Conservation (phyloP, 345 rosid species). For the Psidium friedrichsthalianum region DNA sequence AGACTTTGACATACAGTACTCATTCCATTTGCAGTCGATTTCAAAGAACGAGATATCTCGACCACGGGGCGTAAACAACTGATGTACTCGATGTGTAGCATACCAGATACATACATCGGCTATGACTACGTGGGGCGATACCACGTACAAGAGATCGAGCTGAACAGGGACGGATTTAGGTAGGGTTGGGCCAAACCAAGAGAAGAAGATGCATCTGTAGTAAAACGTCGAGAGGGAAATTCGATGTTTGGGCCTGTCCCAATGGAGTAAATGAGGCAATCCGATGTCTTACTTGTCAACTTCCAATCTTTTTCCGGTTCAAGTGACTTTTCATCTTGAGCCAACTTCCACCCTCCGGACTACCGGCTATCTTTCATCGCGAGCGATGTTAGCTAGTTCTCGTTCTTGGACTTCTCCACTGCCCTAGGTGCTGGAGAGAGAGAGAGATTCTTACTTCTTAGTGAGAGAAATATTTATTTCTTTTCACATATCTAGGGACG, state of each 20-base stretch:
- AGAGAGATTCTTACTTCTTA: not conserved
- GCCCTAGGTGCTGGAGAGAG: constrained; percentile 53
- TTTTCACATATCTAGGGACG: not conserved
- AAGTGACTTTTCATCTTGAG: not conserved
- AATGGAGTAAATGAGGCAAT: not conserved
- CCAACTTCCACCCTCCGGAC: not conserved
- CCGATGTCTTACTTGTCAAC: not conserved
- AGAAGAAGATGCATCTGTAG: not conserved
- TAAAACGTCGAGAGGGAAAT: not conserved
- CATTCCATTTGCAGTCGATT: not conserved
- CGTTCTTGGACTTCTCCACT: constrained; percentile 41
- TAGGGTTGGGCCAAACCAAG: not conserved
- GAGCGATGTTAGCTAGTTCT: constrained; percentile 15
- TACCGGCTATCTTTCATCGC: not conserved
- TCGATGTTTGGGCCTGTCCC: not conserved
- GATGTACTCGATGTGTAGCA: not conserved
- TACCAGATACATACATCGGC: not conserved
- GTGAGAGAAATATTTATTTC: not conserved
- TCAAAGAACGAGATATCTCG: not conserved
- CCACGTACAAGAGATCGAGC: not conserved
- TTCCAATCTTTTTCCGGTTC: not conserved
- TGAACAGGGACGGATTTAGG: not conserved
- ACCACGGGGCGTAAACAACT: not conserved
- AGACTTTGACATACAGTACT: not conserved
- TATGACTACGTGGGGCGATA: not conserved